Base-by-base conservation (phyloP, 108 stramenopile genomes). In the Nitzschia sp. region DNA sequence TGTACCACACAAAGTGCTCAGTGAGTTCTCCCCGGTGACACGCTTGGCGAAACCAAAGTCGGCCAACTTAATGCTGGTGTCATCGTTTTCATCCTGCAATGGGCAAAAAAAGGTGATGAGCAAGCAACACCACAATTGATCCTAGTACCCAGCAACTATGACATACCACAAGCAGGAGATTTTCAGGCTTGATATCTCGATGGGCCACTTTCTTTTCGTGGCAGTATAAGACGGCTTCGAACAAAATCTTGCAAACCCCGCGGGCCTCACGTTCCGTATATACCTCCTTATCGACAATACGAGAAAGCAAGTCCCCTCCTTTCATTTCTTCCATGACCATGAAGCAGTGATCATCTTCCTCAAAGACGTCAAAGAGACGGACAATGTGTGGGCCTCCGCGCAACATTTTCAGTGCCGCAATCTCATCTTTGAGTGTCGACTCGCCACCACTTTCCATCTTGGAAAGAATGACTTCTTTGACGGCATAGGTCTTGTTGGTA, bases 1-100 rank as follows among this genome's bases (percentile, higher is more conserved):
- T 17, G 86, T 87, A 54, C 89, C 89, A 59, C 85, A 86, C 19
- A 83, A 66, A 30, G 90, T 88, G 15, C 48, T 82, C 76, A 79
- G 79, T 21, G 72, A 88, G 38, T 90, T 79, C 19, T 75, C 76
- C 3, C 81, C 75, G 0, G 77, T 46, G 23, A 89, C 74, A 24
- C 85, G 77, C 63, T 98, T 96, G 38, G 97, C 97, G 54, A 99
- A 96, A 23, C 98, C 98, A 79, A 99, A 99, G 70, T 99, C 98
- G 9, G 96, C 97, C 33, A 99, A 81, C 71, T 99, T 99, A 73
- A 99, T 90, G 1, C 57, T 73, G 30, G 91, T 78, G 58, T 97
- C 95, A 54, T 95, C 87, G 45, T 86, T 64, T 57, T 77, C 82
- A 47, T 79, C 69, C 67, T 81, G 35, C 25, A 51, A 31, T 13